Conservation (phyloP, 805 yeast genomes). For the Candida alai region DNA sequence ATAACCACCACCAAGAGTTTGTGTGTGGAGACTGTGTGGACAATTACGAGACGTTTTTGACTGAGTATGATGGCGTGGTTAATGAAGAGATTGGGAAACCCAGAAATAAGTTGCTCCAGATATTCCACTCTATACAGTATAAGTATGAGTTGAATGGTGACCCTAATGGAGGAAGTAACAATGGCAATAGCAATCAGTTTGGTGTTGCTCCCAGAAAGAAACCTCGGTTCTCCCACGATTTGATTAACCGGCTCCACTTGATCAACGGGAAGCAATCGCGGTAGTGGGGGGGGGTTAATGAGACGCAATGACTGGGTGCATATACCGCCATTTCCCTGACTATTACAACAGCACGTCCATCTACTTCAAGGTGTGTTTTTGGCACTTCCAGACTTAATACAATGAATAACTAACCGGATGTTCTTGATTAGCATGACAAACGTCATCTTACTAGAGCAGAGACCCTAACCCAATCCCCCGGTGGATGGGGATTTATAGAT, state of each 20-base stretch:
- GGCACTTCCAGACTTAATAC: too few relatives aligned
- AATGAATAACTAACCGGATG: too few relatives aligned
- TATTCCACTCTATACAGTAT: constrained; percentile 17
- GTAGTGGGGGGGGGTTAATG: neutral
- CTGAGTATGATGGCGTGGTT: constrained; percentile 25
- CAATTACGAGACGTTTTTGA: constrained; percentile 49
- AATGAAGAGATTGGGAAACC: constrained; percentile 1
- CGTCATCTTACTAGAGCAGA: too few relatives aligned
- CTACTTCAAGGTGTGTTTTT: too few relatives aligned
- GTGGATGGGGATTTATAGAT: too few relatives aligned
- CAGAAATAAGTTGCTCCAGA: constrained; percentile 14
- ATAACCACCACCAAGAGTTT: constrained; percentile 42
- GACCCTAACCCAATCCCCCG: too few relatives aligned
- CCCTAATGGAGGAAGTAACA: too few relatives aligned
- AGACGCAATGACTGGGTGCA: neutral
- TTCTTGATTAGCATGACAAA: too few relatives aligned
- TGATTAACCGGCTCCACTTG: constrained; percentile 1
- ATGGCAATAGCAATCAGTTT: constrained; percentile 1
- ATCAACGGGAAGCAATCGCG: neutral
- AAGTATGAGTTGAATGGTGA: constrained; percentile 15
- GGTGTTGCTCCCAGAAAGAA: constrained; percentile 1
- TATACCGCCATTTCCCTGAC: neutral
- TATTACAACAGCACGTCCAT: neutral
- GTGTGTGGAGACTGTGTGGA: constrained; percentile 62
- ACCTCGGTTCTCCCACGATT: neutral